Evolutionary conservation across 805 yeast species (phyloP).

Genomic region (Candida easanensis): DNA sequence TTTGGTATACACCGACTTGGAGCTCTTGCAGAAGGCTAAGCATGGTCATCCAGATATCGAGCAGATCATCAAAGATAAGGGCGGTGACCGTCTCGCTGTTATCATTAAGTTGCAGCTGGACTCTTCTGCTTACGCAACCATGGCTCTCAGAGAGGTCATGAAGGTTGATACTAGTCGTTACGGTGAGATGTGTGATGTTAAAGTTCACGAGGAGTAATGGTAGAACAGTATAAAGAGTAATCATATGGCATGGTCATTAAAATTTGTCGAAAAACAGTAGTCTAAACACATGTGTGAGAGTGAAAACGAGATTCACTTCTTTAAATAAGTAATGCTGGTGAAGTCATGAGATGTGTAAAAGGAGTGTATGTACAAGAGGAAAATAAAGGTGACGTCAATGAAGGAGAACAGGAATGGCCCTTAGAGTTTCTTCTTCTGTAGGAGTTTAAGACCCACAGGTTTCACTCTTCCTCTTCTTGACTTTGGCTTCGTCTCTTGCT

Average conservation of each 20-base stretch:
- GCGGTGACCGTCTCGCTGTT: constrained; percentile 56
- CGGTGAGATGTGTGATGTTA: constrained; percentile 45
- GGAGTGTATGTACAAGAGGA: background rate
- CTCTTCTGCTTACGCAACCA: constrained; percentile 91
- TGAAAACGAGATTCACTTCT: background rate
- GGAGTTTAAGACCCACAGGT: constrained; percentile 7
- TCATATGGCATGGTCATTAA: background rate
- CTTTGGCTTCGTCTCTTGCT: constrained; percentile 3
- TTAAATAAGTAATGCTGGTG: background rate
- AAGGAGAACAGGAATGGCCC: background rate
- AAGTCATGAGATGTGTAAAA: background rate
- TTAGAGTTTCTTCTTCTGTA: constrained; percentile 6
- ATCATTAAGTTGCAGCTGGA: constrained; percentile 75
- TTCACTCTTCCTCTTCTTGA: constrained; percentile 16
- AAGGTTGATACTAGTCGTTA: constrained; percentile 65
- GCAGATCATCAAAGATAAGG: constrained; percentile 22
- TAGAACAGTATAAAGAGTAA: background rate
- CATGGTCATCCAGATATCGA: constrained; percentile 19
- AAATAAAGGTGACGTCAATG: too few relatives aligned
- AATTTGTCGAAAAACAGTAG: too few relatives aligned
- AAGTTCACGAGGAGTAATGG: constrained; percentile 14
- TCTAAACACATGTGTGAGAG: too few relatives aligned
- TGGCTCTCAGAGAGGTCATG: constrained; percentile 93
- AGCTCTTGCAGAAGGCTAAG: constrained; percentile 41
- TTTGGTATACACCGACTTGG: constrained; percentile 76